phyloP scores from a whole-genome alignment of 257 asterid genomes.

The Solanum bulbocastanum region DNA sequence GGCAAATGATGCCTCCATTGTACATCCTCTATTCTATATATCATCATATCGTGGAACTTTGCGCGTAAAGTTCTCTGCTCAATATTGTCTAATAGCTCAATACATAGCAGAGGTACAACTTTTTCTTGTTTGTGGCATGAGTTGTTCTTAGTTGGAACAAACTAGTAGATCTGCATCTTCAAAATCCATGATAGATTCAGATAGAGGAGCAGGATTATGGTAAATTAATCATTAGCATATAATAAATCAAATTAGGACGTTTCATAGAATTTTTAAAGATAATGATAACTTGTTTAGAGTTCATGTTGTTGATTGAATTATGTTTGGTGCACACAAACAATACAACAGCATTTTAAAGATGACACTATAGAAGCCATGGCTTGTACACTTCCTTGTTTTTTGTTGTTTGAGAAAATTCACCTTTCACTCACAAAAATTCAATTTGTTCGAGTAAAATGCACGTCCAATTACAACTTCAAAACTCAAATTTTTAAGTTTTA shows the following conservation, averaged over 20 bases:
- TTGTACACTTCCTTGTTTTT: no score
- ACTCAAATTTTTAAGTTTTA: background rate
- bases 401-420: background rate
- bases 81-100: background rate
- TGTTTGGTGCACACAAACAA: background rate
- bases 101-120: background rate
- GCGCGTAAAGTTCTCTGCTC: background rate
- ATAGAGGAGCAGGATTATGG: background rate
- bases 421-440: background rate
- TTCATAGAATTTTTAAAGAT: no score
- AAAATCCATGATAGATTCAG: background rate
- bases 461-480: background rate
- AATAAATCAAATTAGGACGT: no score
- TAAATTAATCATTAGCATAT: background rate
- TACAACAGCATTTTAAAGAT: background rate
- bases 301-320: background rate
- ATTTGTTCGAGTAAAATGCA: background rate
- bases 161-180: background rate
- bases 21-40: background rate
- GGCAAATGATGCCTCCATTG: conserved; percentile 2
- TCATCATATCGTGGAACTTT: background rate
- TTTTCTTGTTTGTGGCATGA: background rate
- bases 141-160: background rate
- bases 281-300: background rate
- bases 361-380: background rate